A percentile compares a stretch with the other conserved stretches of the same genome.
Conservation (phyloP, 2,329 filamentous ascomycete genomes). For the Biscogniauxia marginata region DNA sequence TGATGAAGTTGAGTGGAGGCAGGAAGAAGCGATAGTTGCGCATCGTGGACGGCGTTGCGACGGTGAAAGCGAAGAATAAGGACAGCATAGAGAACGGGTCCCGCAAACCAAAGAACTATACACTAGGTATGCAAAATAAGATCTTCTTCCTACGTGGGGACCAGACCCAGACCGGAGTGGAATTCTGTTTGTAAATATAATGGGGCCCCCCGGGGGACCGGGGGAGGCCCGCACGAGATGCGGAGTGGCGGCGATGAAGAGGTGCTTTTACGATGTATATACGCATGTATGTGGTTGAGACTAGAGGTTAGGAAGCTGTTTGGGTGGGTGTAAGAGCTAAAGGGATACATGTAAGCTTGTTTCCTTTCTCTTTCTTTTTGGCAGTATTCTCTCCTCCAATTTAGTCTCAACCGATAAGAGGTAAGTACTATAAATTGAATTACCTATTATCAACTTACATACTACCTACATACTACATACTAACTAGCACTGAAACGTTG, state of each 20-base stretch:
- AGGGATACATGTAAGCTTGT: no score
- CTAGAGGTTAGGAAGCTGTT: no score
- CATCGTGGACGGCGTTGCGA: slow-evolving; percentile 13
- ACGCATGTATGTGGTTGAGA: no score
- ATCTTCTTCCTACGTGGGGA: not conserved
- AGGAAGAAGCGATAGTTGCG: slow-evolving; percentile 27
- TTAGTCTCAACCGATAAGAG: no score
- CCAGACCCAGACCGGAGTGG: not conserved
- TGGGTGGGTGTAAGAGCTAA: no score
- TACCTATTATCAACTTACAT: not conserved
- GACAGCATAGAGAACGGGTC: not conserved
- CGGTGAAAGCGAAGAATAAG: not conserved
- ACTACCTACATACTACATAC: not conserved
- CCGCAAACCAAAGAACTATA: not conserved
- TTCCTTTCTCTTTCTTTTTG: no score
- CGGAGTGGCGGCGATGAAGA: not conserved
- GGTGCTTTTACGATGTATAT: not conserved
- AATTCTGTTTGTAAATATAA: not conserved
- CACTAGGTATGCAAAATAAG: not conserved
- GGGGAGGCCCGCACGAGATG: not conserved
- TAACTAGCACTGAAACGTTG: no score
- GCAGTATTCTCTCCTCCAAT: no score
- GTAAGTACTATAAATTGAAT: no score
- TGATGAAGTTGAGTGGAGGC: slow-evolving; percentile 58
- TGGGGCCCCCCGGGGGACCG: not conserved